Percentiles rank a stretch among this genome's conserved stretches.
Evolutionary conservation across 2,329 filamentous ascomycete genomes (phyloP).

Genomic region (Stemphylium vesicarium): DNA sequence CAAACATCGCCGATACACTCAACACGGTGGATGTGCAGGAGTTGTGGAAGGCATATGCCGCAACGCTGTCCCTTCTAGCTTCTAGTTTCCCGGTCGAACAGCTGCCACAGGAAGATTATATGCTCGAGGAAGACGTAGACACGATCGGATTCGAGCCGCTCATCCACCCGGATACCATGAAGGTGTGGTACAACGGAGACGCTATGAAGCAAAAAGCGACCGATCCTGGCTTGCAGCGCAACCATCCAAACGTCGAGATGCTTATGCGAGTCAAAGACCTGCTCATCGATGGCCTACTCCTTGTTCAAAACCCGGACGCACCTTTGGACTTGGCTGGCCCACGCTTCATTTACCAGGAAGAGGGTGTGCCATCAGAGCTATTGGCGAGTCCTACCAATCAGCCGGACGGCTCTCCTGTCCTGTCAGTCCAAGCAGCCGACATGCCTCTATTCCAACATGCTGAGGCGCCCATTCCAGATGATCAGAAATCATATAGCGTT

Average conservation of each 20-base stretch:
- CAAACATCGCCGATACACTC: slow-evolving; percentile 60
- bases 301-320: slow-evolving; percentile 60
- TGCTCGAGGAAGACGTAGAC: slow-evolving; percentile 72
- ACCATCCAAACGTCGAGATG: slow-evolving; percentile 68
- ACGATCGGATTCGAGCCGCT: slow-evolving; percentile 71
- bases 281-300: slow-evolving; percentile 64
- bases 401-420: slow-evolving; percentile 50
- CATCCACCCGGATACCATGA: slow-evolving; percentile 55
- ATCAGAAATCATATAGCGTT: slow-evolving; percentile 45
- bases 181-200: slow-evolving; percentile 59
- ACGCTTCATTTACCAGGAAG: slow-evolving; percentile 62
- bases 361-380: slow-evolving; percentile 58
- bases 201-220: slow-evolving; percentile 60
- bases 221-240: slow-evolving; percentile 56
- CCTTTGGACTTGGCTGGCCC: slow-evolving; percentile 57
- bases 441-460: slow-evolving; percentile 38
- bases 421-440: slow-evolving; percentile 48
- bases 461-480: slow-evolving; percentile 38
- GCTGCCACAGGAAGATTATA: slow-evolving; percentile 64
- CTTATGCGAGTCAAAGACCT: slow-evolving; percentile 69
- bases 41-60: slow-evolving; percentile 71
- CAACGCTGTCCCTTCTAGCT: slow-evolving; percentile 64
- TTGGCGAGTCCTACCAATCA: slow-evolving; percentile 53
- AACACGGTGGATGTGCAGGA: slow-evolving; percentile 65
- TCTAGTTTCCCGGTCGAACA: slow-evolving; percentile 64